Percentiles rank a stretch among this genome's conserved stretches.
Evolutionary conservation across 805 yeast genomes (phyloP).

Genomic region (Starmerella asiatica): DNA sequence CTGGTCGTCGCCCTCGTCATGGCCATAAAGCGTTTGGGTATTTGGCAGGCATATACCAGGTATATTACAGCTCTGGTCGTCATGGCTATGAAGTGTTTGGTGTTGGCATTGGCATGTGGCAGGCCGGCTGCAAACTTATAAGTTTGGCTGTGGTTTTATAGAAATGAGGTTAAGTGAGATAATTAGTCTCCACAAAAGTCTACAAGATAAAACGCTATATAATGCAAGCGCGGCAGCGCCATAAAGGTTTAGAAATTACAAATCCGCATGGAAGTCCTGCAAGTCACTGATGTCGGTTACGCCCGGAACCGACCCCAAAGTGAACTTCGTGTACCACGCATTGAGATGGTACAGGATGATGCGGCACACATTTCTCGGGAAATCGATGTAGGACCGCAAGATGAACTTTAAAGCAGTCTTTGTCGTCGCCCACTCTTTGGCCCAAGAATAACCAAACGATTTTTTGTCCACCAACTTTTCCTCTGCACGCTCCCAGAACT

Average conservation of each 20-base stretch:
- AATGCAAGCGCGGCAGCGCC: too few species aligned
- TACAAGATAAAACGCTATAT: too few species aligned
- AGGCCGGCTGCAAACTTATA: too few species aligned
- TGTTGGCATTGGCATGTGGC: too few species aligned
- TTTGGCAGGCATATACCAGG: too few species aligned
- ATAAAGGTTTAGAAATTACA: constrained; percentile 2
- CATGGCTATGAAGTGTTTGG: too few species aligned
- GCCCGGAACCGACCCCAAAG: constrained; percentile 34
- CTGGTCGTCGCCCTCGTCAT: too few species aligned
- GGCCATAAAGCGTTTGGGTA: too few species aligned
- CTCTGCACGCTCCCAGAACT: constrained; percentile 34
- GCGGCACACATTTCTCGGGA: constrained; percentile 52
- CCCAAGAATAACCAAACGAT: constrained; percentile 33
- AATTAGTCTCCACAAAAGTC: too few species aligned
- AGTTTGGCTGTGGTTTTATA: too few species aligned
- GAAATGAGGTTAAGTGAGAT: too few species aligned
- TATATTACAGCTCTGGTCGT: too few species aligned
- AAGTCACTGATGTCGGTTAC: constrained; percentile 1
- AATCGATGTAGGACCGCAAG: constrained; percentile 46
- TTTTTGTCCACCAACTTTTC: constrained; percentile 12
- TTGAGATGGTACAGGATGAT: constrained; percentile 37
- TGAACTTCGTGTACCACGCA: constrained; percentile 57
- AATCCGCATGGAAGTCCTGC: constrained; percentile 6
- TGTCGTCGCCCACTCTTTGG: constrained; percentile 40
- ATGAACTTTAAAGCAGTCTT: constrained; percentile 52